Percentiles rank a stretch among this genome's conserved stretches.
These are phyloP conservation scores for Picochlorum sp. DNA, from an alignment of 139 green algal genomes.

Conservation along the genomic window DNA sequence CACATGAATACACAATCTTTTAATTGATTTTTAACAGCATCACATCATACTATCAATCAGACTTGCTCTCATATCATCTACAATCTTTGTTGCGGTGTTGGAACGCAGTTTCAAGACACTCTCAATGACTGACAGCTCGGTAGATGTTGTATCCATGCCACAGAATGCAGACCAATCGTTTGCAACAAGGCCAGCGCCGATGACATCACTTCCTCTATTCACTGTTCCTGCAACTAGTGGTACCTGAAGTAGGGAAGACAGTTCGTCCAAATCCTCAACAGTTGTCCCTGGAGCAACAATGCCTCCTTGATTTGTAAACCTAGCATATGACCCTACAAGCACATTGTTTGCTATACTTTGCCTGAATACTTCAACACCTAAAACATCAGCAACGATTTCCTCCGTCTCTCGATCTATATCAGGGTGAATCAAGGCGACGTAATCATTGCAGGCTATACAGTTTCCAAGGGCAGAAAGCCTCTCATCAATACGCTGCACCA, in stretches of 20 bases:
- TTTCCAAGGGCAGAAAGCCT: slow-evolving; percentile 94
- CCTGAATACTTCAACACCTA: slow-evolving; percentile 99
- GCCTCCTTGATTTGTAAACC: slow-evolving; percentile 92
- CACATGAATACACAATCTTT: too few relatives aligned
- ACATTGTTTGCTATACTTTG: slow-evolving; percentile 90
- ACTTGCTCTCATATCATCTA: slow-evolving; percentile 80
- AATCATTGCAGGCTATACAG: slow-evolving; percentile 98
- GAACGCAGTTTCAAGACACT: slow-evolving; percentile 88
- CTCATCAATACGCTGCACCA: slow-evolving; percentile 97
- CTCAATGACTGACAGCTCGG: slow-evolving; percentile 93
- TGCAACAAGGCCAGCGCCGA: slow-evolving; percentile 73
- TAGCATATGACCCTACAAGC: slow-evolving; percentile 89
- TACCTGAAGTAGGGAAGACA: slow-evolving; percentile 89
- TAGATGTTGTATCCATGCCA: slow-evolving; percentile 93
- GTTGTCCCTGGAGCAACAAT: slow-evolving; percentile 72
- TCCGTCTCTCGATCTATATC: slow-evolving; percentile 96
- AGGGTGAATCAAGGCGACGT: slow-evolving; percentile 94
- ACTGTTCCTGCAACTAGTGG: slow-evolving; percentile 94
- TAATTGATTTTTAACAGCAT: not conserved
- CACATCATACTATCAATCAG: slow-evolving; percentile 87
- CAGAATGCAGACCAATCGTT: slow-evolving; percentile 98
- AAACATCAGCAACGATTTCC: slow-evolving; percentile 86
- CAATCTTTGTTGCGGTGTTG: slow-evolving; percentile 69
- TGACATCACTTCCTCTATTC: slow-evolving; percentile 92
- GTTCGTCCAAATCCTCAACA: slow-evolving; percentile 97